These are phyloP conservation scores for Rhipidocladum racemiflorum DNA, from an alignment of 176 grass and related monocot genomes.

Conservation along the genomic window DNA sequence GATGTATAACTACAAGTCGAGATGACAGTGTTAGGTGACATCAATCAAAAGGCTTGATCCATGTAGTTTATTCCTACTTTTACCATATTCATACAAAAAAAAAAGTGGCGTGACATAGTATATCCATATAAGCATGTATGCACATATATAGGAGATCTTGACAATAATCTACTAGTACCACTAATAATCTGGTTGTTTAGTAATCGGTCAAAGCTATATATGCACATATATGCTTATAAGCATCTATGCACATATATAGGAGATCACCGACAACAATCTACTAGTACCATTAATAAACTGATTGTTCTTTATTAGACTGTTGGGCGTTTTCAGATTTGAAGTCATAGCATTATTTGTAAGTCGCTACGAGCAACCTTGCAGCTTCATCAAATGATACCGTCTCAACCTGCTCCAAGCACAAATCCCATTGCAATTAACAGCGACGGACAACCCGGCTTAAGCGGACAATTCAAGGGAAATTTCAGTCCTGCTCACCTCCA, in stretches of 20 bases:
- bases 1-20: not conserved
- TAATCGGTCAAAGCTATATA: no score
- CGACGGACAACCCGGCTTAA: not conserved
- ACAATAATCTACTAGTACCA: not conserved
- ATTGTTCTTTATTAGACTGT: no score
- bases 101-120: not conserved
- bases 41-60: slow-evolving; percentile 31
- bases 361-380: slow-evolving; percentile 64
- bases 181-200: no score
- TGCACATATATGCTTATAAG: no score
- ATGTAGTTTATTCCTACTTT: not conserved
- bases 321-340: no score
- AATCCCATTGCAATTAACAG: not conserved
- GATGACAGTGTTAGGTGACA: slow-evolving; percentile 30
- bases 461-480: not conserved
- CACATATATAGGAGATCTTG: not conserved
- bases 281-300: no score
- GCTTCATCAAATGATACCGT: slow-evolving; percentile 72
- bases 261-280: no score
- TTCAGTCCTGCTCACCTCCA: slow-evolving; percentile 48
- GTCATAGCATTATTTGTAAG: no score
- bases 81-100: not conserved
- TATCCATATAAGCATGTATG: not conserved
- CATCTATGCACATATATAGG: no score
- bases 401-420: slow-evolving; percentile 40